Evolutionary conservation across 164 flowering plant species (phyloP).

Genomic region (Brasenia schreberi): DNA sequence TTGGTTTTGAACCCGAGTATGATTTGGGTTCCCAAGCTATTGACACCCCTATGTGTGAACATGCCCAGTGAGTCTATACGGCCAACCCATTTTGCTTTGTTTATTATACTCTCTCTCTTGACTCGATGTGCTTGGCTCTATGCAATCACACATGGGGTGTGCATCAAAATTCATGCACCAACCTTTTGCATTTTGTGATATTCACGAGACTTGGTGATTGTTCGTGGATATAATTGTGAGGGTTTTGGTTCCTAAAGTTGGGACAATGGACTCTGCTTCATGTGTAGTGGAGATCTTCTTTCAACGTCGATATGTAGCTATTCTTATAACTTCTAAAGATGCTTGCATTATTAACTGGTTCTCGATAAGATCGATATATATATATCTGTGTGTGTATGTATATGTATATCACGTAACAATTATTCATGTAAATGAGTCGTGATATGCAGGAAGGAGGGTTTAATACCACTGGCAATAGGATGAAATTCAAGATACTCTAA

Average conservation of each 20-base stretch:
- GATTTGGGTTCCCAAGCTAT: too few species aligned
- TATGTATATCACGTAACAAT: too few species aligned
- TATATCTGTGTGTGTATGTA: too few species aligned
- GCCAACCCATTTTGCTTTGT: background rate
- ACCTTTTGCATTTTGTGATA: background rate
- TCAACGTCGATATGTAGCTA: background rate
- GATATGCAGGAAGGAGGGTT: too few species aligned
- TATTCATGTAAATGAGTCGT: too few species aligned
- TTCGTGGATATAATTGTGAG: background rate
- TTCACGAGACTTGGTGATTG: background rate
- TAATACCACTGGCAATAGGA: too few species aligned
- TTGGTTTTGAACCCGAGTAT: too few species aligned
- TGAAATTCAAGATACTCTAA: too few species aligned
- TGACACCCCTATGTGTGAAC: background rate
- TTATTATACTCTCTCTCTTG: background rate
- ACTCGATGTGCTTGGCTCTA: background rate
- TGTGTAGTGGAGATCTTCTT: background rate
- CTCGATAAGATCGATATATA: too few species aligned
- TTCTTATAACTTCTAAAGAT: background rate
- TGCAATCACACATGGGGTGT: background rate
- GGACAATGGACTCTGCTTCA: background rate
- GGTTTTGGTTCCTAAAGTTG: background rate
- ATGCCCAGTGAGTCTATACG: background rate
- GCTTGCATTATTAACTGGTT: background rate
- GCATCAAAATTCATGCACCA: background rate